phyloP scores from a whole-genome alignment of 257 asterid genomes.

The Buddleja alternifolia region DNA sequence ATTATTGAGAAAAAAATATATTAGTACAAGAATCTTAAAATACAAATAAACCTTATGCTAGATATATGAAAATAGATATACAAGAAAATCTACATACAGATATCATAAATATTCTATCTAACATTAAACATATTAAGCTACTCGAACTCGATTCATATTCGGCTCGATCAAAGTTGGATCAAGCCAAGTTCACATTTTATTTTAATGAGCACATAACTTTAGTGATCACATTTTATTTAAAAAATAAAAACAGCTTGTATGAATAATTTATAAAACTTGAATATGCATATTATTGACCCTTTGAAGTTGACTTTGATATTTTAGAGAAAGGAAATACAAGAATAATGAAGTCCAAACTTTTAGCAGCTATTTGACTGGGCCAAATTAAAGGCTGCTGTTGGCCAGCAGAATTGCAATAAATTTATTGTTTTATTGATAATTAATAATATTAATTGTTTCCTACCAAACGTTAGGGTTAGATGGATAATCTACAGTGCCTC shows the following conservation, averaged over 20 bases:
- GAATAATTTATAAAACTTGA: constrained; percentile 18
- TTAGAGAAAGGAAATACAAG: background rate
- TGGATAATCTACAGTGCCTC: background rate
- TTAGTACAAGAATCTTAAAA: no score
- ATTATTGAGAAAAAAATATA: no score
- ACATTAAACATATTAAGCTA: no score
- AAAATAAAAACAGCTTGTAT: background rate
- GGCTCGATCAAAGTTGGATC: no score
- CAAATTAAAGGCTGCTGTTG: background rate
- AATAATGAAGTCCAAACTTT: constrained; percentile 7
- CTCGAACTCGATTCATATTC: no score
- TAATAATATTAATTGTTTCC: constrained; percentile 19
- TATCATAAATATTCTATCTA: no score
- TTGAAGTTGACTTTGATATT: constrained; percentile 22
- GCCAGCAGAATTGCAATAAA: constrained; percentile 9
- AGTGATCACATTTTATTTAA: background rate
- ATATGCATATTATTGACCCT: constrained; percentile 11
- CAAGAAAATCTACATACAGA: no score
- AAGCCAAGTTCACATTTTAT: no score
- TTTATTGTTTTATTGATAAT: background rate
- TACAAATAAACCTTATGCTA: no score
- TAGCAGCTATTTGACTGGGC: background rate
- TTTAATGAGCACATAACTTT: no score
- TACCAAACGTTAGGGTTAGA: background rate
- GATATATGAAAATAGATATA: no score